A percentile compares a stretch with the other conserved stretches of the same genome.
These are phyloP conservation scores for Mortierella sp. DNA, from an alignment of 371 early-diverging fungal genomes.

Conservation along the genomic window DNA sequence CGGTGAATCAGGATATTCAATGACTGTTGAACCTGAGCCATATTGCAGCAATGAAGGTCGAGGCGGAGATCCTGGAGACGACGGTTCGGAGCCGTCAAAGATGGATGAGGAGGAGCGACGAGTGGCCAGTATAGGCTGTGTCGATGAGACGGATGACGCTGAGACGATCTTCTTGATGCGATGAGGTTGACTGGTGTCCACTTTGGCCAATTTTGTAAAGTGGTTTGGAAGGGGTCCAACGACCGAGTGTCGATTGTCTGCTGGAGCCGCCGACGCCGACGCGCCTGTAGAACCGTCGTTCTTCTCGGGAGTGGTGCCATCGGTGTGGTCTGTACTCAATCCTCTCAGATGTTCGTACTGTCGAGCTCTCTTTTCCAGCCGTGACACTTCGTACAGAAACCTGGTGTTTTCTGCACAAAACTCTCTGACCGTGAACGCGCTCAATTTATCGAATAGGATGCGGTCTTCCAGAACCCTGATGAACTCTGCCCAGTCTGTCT, in stretches of 20 bases:
- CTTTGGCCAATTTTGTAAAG: conserved; percentile 2
- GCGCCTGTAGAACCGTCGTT: neutral
- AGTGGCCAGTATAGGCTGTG: conserved; percentile 32
- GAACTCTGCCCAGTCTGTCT: conserved; percentile 46
- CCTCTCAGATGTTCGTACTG: conserved; percentile 40
- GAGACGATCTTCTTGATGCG: conserved; percentile 51
- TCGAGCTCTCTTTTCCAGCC: conserved; percentile 34
- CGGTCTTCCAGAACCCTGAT: conserved; percentile 27
- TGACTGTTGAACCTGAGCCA: conserved; percentile 13
- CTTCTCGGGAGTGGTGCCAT: neutral
- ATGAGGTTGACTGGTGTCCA: conserved; percentile 1
- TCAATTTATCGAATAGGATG: conserved; percentile 31
- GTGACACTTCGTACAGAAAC: conserved; percentile 42
- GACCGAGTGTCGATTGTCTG: conserved; percentile 11
- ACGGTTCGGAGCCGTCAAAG: conserved; percentile 43
- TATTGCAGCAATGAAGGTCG: conserved; percentile 10
- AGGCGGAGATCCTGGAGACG: conserved; percentile 32
- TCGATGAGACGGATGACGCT: conserved; percentile 41
- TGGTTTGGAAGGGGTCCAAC: conserved; percentile 33
- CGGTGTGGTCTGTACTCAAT: conserved; percentile 7
- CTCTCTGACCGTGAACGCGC: conserved; percentile 49
- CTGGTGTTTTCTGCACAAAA: conserved; percentile 53
- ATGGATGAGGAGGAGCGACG: conserved; percentile 25
- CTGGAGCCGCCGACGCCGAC: conserved; percentile 11
- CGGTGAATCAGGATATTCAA: conserved; percentile 20